A percentile compares a stretch with the other conserved stretches of the same genome.
Conservation (phyloP, 768 basidiomycete species). For the Suillus brevipes region DNA sequence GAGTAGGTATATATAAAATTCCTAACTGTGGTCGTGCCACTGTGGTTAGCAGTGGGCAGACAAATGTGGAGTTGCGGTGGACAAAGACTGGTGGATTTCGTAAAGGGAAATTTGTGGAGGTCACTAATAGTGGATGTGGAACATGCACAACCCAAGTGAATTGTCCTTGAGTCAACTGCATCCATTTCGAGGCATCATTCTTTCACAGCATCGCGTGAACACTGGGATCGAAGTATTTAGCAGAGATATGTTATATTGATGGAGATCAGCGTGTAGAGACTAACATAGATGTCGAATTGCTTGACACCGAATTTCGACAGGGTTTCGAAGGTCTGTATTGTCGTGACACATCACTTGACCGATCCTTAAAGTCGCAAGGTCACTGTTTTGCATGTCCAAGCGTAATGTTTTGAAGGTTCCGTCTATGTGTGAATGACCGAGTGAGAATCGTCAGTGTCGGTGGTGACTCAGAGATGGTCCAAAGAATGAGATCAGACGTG, state of each 20-base stretch:
- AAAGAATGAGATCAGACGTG: too few relatives aligned
- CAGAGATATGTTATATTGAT: not conserved
- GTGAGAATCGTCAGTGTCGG: too few relatives aligned
- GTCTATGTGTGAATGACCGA: too few relatives aligned
- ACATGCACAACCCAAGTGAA: too few relatives aligned
- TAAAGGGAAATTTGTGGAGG: not conserved
- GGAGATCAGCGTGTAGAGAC: not conserved
- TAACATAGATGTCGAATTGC: not conserved
- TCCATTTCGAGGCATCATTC: too few relatives aligned
- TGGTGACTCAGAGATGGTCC: too few relatives aligned
- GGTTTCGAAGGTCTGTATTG: not conserved
- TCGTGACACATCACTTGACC: not conserved
- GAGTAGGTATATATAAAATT: not conserved
- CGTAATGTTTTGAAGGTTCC: not conserved
- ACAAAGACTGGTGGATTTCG: too few relatives aligned
- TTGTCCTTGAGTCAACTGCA: too few relatives aligned
- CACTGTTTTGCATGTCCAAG: not conserved
- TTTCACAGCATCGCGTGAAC: not conserved
- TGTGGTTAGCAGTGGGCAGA: not conserved
- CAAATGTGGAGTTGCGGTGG: too few relatives aligned
- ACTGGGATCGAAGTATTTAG: not conserved
- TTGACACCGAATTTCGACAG: not conserved
- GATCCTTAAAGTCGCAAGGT: not conserved
- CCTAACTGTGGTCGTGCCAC: not conserved
- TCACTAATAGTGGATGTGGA: not conserved